A percentile compares a stretch with the other conserved stretches of the same genome.
Conservation (phyloP, 1,284 basidiomycete genomes). For the Mycena citricolor region DNA sequence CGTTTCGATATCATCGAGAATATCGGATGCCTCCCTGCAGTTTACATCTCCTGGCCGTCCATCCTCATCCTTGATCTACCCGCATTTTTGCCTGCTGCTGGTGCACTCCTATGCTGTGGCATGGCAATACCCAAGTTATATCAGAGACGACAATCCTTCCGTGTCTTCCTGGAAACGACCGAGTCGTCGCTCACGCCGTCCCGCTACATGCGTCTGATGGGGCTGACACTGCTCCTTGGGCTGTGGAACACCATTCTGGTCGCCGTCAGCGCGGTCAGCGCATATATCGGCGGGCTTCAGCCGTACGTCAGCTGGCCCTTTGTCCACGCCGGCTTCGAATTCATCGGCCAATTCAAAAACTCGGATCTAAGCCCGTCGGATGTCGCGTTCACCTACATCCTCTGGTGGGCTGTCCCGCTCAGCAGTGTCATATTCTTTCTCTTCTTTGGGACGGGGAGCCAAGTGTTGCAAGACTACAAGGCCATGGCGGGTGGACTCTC, state of each 20-base stretch:
- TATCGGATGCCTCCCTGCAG: conserved; percentile 18
- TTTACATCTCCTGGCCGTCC: conserved; percentile 14
- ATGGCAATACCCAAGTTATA: conserved; percentile 8
- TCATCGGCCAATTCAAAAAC: conserved; percentile 32
- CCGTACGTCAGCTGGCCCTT: conserved; percentile 43
- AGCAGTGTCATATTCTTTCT: conserved; percentile 13
- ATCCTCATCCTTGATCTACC: conserved; percentile 10
- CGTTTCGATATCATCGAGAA: conserved; percentile 24
- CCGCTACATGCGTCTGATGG: conserved; percentile 56
- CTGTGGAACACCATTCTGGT: conserved; percentile 22
- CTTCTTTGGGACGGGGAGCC: conserved; percentile 14
- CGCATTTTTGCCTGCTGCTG: conserved; percentile 4
- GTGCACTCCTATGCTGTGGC: conserved; percentile 7
- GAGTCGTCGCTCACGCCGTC: conserved; percentile 38
- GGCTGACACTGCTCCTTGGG: conserved; percentile 36
- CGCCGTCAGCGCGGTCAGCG: conserved; percentile 27
- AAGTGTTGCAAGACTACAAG: conserved; percentile 14
- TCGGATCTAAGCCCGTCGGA: neutral
- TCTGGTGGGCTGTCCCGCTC: conserved; percentile 12
- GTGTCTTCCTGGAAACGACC: neutral
- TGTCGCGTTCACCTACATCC: conserved; percentile 2
- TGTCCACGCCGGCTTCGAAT: conserved; percentile 40
- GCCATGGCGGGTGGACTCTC: neutral
- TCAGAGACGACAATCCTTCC: conserved; percentile 3
- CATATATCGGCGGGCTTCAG: conserved; percentile 28